phyloP scores from a whole-genome alignment of 2,329 filamentous ascomycete genomes.

The Plenodomus biglobosus region DNA sequence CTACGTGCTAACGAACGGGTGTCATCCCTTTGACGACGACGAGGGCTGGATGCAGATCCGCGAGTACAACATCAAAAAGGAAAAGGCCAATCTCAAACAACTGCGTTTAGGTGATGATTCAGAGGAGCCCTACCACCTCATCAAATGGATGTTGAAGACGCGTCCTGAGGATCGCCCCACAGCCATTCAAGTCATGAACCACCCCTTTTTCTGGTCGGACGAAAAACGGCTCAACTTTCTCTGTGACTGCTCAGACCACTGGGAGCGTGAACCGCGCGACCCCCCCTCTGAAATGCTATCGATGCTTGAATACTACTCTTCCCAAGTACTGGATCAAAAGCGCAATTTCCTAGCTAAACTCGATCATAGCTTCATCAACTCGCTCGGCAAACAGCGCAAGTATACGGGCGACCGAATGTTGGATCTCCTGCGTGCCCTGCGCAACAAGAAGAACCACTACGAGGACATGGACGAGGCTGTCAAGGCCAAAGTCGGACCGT shows the following conservation, averaged over 20 bases:
- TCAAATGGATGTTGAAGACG: constrained; percentile 74
- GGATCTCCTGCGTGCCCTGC: constrained; percentile 81
- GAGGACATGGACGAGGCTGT: constrained; percentile 88
- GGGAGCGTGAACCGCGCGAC: constrained; percentile 87
- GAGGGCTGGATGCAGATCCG: constrained; percentile 82
- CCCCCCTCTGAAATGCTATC: constrained; percentile 70
- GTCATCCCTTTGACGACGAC: constrained; percentile 91
- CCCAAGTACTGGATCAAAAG: constrained; percentile 54
- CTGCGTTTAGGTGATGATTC: constrained; percentile 82
- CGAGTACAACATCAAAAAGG: constrained; percentile 95
- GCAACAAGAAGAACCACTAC: constrained; percentile 98
- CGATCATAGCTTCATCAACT: constrained; percentile 81
- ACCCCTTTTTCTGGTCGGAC: constrained; percentile 94
- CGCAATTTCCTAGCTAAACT: constrained; percentile 78
- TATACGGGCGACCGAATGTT: constrained; percentile 83
- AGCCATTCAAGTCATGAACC: constrained; percentile 78
- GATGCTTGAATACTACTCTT: constrained; percentile 56
- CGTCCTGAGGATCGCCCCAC: constrained; percentile 69
- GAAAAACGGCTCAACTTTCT: constrained; percentile 89
- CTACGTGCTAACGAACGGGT: constrained; percentile 92
- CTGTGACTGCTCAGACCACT: constrained; percentile 96
- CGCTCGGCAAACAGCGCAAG: constrained; percentile 89
- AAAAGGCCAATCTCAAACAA: constrained; percentile 70
- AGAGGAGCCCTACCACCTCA: constrained; percentile 83
- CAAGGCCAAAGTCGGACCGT: constrained; percentile 69